Evolutionary conservation across 2,329 filamentous ascomycete genomes (phyloP), one percentile per base, ranked within the genome.

Genomic region (Xylaria sp.): DNA sequence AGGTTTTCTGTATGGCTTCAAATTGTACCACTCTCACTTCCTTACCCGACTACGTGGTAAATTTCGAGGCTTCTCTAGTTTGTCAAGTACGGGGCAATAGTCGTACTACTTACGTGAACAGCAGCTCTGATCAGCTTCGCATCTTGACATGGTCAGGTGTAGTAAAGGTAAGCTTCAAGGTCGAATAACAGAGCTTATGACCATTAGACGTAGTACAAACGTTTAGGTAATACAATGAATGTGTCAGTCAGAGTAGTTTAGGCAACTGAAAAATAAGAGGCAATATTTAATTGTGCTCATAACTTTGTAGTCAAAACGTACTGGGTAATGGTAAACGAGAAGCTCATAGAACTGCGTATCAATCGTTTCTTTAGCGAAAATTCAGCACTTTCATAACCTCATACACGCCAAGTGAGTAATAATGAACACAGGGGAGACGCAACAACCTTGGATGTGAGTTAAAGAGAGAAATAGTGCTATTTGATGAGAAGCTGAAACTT

Each of bases 1-100:
- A 43, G 61, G 48, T n/a, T 28, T 28, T 43, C 20, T 60, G 41
- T 39, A 56, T 36, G 8, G 13, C 48, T 56, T 64, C 49, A 36
- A 52, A 49, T 60, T 55, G 33, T 64, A 15, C 43, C 49, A 46
- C 59, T 28, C 20, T 62, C 52, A 18, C 23, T 43, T 46, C 20
- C 31, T 31, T 31, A 43, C 12, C 18, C 18, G 49, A 48, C 23
- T 15, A 28, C 18, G 39, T 25, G 31, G 52, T 43, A 41, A 41
- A 55, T 15, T 12, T n/a, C 0, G 46, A n/a, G 31, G 28, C 39
- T 43, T n/a, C 13, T 13, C 15, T 43, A 31, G 13, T 46, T 48
- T 5, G 15, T 43, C 1, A 15, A n/a, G n/a, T 23, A 25, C 8
- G 31, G 13, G 13, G 20, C 5, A 18, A 56, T 23, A 13, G 18